Base-by-base conservation (phyloP, 345 rosid species). In the Citrus cavaleriei region DNA sequence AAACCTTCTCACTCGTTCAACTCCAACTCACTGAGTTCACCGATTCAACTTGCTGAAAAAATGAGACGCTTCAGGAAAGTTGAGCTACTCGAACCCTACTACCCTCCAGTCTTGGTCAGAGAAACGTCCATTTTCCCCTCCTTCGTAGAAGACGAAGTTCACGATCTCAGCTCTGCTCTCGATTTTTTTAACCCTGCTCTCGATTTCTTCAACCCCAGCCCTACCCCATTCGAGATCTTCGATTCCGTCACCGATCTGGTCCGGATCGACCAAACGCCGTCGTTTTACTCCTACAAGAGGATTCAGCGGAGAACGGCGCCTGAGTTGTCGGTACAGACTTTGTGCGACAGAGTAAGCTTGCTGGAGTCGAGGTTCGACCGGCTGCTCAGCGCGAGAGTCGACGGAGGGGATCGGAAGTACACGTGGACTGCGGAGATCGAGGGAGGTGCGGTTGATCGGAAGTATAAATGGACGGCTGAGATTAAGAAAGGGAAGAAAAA, bases 391-490 rank as follows among this genome's bases (percentile, higher is more conserved):
- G 54, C 79, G 59, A 86, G 78, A 77, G 75, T 27, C 67, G 6
- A 73, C 77, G 83, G 63, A 30, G 81, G 88, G 34, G 95, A 91
- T 18, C 82, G 97, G 87, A 95, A 93, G 97, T 91, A 88, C 85
- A 89, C 85, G 4, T 82, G 88, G 92, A 87, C 97, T 25, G 89
- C 96, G 73, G 95, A 95, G 91, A 85, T 92, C 79, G 84, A 91
- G 74, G 95, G 85, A 30, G 73, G 83, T 0, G 87, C 88, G 25
- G 91, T 89, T 6, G 94, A 91, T 80, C 86, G 91, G 77, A 91
- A 87, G 92, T 92, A 89, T 84, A 92, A 76, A 78, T 91, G 92
- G 98, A 86, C 85, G 68, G 86, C 97, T 69, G 97, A 96, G 90
- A 63, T 94, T 64, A 91, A 91, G 84, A 89, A 86, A 10, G 90